These are phyloP conservation scores for Paracamarosporium sp. DNA, from an alignment of 2,329 filamentous ascomycete genomes.

Conservation along the genomic window DNA sequence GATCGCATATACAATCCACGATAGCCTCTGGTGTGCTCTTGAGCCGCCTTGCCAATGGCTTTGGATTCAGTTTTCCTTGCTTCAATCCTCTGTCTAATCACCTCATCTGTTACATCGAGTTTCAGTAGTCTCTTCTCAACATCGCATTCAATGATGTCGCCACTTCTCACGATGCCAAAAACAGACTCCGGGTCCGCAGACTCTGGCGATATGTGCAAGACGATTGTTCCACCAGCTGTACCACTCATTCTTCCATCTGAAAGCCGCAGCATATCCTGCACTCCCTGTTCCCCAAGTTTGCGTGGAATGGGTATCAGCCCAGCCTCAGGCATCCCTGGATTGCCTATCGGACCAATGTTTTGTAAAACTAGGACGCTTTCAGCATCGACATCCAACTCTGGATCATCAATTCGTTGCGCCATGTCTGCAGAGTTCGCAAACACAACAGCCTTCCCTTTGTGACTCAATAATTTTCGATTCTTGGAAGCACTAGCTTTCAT, in stretches of 20 bases:
- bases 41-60: slow-evolving; percentile 32
- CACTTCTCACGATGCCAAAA: slow-evolving; percentile 57
- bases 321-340: slow-evolving; percentile 93
- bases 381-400: slow-evolving; percentile 72
- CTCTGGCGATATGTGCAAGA: slow-evolving; percentile 62
- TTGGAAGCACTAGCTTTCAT: slow-evolving; percentile 96
- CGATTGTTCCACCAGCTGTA: slow-evolving; percentile 62
- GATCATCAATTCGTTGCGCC: slow-evolving; percentile 72
- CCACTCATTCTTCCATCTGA: slow-evolving; percentile 64
- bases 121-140: slow-evolving; percentile 51
- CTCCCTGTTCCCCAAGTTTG: slow-evolving; percentile 55
- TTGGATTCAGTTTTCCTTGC: slow-evolving; percentile 34
- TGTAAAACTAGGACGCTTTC: slow-evolving; percentile 86
- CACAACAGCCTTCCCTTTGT: slow-evolving; percentile 78
- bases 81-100: slow-evolving; percentile 46
- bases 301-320: slow-evolving; percentile 83
- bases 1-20: slow-evolving; percentile 64
- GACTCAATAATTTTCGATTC: slow-evolving; percentile 68
- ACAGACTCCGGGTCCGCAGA: slow-evolving; percentile 55
- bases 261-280: slow-evolving; percentile 61
- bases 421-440: slow-evolving; percentile 84
- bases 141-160: slow-evolving; percentile 57
- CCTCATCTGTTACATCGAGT: slow-evolving; percentile 51
- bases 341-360: slow-evolving; percentile 88
- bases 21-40: slow-evolving; percentile 58